phyloP scores from a whole-genome alignment of 345 rosid species.

The Populus euphratica region DNA sequence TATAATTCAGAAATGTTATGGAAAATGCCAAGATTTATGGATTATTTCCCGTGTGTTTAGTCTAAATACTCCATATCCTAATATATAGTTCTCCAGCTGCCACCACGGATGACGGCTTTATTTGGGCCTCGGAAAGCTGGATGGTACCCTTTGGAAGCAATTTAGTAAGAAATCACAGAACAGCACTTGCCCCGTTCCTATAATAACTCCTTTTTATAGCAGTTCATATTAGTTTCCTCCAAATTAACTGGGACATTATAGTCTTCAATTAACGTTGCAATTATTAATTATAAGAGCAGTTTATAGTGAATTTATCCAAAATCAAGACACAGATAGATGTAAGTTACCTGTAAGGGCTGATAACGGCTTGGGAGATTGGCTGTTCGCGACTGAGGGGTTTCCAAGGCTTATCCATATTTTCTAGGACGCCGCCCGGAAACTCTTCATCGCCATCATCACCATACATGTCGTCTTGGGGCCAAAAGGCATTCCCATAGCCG shows the following conservation, averaged over 20 bases:
- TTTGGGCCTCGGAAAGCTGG: not conserved
- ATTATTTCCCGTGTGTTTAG: not conserved
- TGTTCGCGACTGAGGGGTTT: slow-evolving; percentile 66
- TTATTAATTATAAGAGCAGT: not conserved
- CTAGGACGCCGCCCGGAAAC: slow-evolving; percentile 49
- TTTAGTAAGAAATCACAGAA: not conserved
- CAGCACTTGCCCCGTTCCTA: not conserved
- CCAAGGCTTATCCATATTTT: slow-evolving; percentile 83
- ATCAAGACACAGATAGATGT: not conserved
- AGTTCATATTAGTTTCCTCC: not conserved
- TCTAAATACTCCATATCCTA: not conserved
- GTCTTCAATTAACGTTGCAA: not conserved
- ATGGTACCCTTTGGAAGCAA: not conserved
- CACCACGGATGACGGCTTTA: not conserved
- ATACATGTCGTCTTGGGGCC: slow-evolving; percentile 71
- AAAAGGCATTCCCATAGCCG: slow-evolving; percentile 77
- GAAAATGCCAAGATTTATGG: not conserved
- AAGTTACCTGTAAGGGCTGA: slow-evolving; percentile 76
- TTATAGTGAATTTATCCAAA: not conserved
- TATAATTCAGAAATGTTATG: not conserved
- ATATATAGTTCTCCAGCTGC: not conserved
- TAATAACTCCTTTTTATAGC: not conserved
- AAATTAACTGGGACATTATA: not conserved
- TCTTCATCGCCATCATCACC: slow-evolving; percentile 61
- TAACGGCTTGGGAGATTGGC: slow-evolving; percentile 50